A percentile compares a stretch with the other conserved stretches of the same genome.
phyloP scores from a whole-genome alignment of 2,329 filamentous ascomycete species.

The Penicillium sp. region DNA sequence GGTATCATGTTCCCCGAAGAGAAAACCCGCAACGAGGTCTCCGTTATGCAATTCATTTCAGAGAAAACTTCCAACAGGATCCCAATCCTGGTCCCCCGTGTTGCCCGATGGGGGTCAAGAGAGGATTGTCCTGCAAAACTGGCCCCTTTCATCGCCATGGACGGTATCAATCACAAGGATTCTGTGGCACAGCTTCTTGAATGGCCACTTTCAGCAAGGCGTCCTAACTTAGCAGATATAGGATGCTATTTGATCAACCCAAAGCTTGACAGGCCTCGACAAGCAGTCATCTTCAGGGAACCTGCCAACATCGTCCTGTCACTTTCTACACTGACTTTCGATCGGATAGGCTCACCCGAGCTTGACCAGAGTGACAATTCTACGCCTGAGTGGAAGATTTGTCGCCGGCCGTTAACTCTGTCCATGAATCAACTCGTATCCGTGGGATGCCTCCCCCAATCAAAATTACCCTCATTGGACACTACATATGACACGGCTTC shows the following conservation, averaged over 20 bases:
- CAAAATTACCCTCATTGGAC: conserved; percentile 9
- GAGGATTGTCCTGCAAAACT: conserved; percentile 1
- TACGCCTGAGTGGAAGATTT: conserved; percentile 22
- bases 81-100: conserved; percentile 4
- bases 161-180: background rate
- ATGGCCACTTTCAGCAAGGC: background rate
- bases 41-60: conserved; percentile 8
- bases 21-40: conserved; percentile 21
- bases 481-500: conserved; percentile 32
- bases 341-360: conserved; percentile 39
- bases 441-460: conserved; percentile 24
- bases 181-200: background rate
- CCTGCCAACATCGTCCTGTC: conserved; percentile 46
- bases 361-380: conserved; percentile 29
- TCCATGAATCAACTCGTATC: conserved; percentile 46
- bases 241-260: conserved; percentile 7
- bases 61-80: conserved; percentile 1
- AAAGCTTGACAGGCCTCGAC: conserved; percentile 2
- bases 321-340: conserved; percentile 36
- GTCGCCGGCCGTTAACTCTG: conserved; percentile 40
- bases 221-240: no score
- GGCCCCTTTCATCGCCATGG: background rate
- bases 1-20: conserved; percentile 26
- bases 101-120: background rate
- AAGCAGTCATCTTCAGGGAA: conserved; percentile 36